A percentile compares a stretch with the other conserved stretches of the same genome.
phyloP scores from a whole-genome alignment of 1,284 basidiomycete genomes.

The Cryptococcus depauperatus region DNA sequence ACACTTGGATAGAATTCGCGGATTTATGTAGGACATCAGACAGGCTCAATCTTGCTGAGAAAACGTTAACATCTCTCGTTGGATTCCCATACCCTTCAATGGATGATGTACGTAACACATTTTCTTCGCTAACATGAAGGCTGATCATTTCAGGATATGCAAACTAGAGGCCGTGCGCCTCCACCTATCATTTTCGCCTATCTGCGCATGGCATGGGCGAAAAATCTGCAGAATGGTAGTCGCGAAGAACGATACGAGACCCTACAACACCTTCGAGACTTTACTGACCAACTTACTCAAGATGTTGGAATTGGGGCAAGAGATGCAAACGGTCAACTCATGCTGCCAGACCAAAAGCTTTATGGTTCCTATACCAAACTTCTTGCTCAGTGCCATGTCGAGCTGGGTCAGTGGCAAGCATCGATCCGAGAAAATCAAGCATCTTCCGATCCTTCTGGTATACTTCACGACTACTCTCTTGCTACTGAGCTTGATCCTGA shows the following conservation, averaged over 20 bases:
- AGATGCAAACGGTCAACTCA: constrained; percentile 40
- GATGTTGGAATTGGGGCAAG: constrained; percentile 63
- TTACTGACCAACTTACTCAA: constrained; percentile 64
- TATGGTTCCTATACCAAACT: constrained; percentile 70
- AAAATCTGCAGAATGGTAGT: constrained; percentile 47
- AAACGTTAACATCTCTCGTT: constrained; percentile 88
- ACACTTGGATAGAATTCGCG: constrained; percentile 95
- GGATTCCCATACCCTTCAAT: constrained; percentile 50
- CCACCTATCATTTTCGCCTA: constrained; percentile 97
- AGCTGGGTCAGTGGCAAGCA: constrained; percentile 91
- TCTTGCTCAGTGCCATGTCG: constrained; percentile 94
- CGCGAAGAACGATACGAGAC: constrained; percentile 52
- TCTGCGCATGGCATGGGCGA: constrained; percentile 95
- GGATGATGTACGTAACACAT: constrained; percentile 31
- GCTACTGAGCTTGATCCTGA: constrained; percentile 86
- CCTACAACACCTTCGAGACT: constrained; percentile 75
- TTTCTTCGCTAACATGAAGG: too few relatives aligned
- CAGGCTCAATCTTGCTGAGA: constrained; percentile 82
- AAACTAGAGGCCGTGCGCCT: constrained; percentile 65
- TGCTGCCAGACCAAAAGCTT: constrained; percentile 54
- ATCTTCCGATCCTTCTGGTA: constrained; percentile 66
- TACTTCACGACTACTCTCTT: constrained; percentile 73
- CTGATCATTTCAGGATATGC: too few relatives aligned
- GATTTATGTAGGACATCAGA: constrained; percentile 80
- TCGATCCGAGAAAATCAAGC: constrained; percentile 66